A percentile compares a stretch with the other conserved stretches of the same genome.
These are phyloP conservation scores for Teunomyces atbi DNA, from an alignment of 805 yeast genomes.

Conservation along the genomic window DNA sequence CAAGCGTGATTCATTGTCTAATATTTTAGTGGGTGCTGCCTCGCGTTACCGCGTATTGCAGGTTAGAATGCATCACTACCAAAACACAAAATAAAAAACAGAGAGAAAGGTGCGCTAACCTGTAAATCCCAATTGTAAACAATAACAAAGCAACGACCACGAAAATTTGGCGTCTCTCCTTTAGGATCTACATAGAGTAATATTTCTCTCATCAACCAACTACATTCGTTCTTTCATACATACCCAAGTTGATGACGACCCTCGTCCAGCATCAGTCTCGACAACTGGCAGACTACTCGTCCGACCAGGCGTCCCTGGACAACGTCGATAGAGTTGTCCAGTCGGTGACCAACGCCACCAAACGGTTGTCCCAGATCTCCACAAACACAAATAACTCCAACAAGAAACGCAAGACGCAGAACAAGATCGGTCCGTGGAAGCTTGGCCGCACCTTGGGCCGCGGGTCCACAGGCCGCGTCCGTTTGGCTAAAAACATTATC, in stretches of 20 bases:
- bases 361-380: slow-evolving; percentile 49
- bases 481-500: slow-evolving; percentile 81
- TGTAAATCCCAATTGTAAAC: background rate
- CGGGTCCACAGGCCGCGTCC: slow-evolving; percentile 95
- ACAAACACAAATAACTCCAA: slow-evolving; percentile 41
- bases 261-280: slow-evolving; percentile 23
- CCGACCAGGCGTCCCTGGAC: slow-evolving; percentile 12
- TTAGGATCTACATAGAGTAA: background rate
- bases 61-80: background rate
- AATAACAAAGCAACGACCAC: slow-evolving; percentile 4
- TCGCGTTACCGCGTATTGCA: slow-evolving; percentile 3
- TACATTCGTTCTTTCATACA: slow-evolving; percentile 5
- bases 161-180: slow-evolving; percentile 4
- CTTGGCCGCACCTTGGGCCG: slow-evolving; percentile 91
- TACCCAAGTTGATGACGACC: slow-evolving; percentile 17
- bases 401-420: slow-evolving; percentile 46
- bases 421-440: slow-evolving; percentile 93
- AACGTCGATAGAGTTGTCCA: slow-evolving; percentile 42
- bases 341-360: slow-evolving; percentile 46
- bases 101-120: background rate
- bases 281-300: slow-evolving; percentile 18
- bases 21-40: background rate
- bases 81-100: background rate
- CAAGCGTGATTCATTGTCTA: no score
- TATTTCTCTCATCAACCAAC: slow-evolving; percentile 3